These are phyloP conservation scores for Pseudogymnoascus sp. DNA, from an alignment of 2,329 filamentous ascomycete genomes.

Conservation along the genomic window DNA sequence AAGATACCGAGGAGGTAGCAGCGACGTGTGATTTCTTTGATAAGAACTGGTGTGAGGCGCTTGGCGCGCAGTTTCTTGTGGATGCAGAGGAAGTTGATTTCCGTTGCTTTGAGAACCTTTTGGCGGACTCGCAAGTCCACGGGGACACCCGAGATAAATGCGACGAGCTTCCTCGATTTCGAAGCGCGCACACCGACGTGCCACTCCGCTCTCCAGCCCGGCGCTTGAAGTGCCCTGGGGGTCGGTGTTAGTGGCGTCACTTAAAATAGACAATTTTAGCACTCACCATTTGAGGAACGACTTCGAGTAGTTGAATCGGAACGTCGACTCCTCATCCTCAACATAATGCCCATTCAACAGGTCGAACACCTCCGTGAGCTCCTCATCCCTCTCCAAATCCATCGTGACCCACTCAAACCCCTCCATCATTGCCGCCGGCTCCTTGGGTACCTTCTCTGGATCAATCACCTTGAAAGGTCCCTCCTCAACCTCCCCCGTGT, in stretches of 20 bases:
- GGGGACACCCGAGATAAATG: constrained; percentile 92
- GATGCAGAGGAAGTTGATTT: constrained; percentile 97
- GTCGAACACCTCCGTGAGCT: constrained; percentile 85
- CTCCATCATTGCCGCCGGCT: constrained; percentile 64
- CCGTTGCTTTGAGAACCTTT: constrained; percentile 67
- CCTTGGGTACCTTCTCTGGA: constrained; percentile 68
- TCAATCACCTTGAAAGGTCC: constrained; percentile 78
- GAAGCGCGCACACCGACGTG: constrained; percentile 86
- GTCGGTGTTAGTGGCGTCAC: constrained; percentile 16
- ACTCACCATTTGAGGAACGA: constrained; percentile 80
- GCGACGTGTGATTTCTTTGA: constrained; percentile 92
- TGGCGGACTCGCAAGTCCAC: constrained; percentile 72
- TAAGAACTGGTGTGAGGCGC: constrained; percentile 84
- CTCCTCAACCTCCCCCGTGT: constrained; percentile 54
- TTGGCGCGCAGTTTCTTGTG: constrained; percentile 97
- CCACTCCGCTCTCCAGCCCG: constrained; percentile 90
- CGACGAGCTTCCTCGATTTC: constrained; percentile 78
- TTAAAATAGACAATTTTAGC: not conserved
- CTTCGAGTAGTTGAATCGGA: constrained; percentile 91
- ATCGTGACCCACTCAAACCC: constrained; percentile 94
- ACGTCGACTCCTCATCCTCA: constrained; percentile 94
- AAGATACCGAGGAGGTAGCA: constrained; percentile 82
- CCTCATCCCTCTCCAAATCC: constrained; percentile 68
- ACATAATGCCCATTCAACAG: constrained; percentile 91
- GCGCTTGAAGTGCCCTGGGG: constrained; percentile 79